Evolutionary conservation across 2,329 filamentous ascomycete genomes (phyloP), one percentile per base, ranked within the genome.

Genomic region (Xylariaceae sp.): DNA sequence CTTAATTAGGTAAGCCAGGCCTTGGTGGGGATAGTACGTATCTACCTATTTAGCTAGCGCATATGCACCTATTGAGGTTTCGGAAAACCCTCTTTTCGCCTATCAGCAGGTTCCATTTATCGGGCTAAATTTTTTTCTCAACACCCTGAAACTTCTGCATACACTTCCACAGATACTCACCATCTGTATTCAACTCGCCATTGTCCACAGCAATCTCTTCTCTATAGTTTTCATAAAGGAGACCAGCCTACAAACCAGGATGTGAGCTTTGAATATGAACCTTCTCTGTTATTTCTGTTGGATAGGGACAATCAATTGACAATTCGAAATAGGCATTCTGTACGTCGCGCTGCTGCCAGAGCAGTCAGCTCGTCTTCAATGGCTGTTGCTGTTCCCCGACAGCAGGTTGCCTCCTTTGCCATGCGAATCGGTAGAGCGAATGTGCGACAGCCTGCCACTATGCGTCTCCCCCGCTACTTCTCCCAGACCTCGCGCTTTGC

Each of bases 341-440:
- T 71, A 62, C 69, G 70, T 49, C 70, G 70, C 56, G 68, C 67
- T 48, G 70, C 67, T 54, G 61, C 68, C 40, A 61, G 69, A 52
- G 69, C 70, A 58, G 68, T 64, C 57, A 67, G 65, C 62, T 67
- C 67, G 49, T 67, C 67, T 37, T 57, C 67, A 21, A 59, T 57
- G 40, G 56, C 60, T 20, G 62, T 63, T 45, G 63, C 65, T 60
- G 62, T 62, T 44, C 67, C 68, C 21, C 65, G 67, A 29, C 68
- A 69, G 62, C 68, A 67, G 54, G 46, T 69, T 50, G 64, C 62
- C 43, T 65, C 66, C 37, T 37, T 68, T 50, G 68, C 65, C 32
- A 53, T 68, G 61, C 64, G 63, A 10, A 52, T 68, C 42, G 62
- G 64, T 66, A 70, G 67, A 49, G 57, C 60, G 44, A 68, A 59